These are phyloP conservation scores for Asterochloris erici DNA, from an alignment of 139 green algal species.

Conservation along the genomic window DNA sequence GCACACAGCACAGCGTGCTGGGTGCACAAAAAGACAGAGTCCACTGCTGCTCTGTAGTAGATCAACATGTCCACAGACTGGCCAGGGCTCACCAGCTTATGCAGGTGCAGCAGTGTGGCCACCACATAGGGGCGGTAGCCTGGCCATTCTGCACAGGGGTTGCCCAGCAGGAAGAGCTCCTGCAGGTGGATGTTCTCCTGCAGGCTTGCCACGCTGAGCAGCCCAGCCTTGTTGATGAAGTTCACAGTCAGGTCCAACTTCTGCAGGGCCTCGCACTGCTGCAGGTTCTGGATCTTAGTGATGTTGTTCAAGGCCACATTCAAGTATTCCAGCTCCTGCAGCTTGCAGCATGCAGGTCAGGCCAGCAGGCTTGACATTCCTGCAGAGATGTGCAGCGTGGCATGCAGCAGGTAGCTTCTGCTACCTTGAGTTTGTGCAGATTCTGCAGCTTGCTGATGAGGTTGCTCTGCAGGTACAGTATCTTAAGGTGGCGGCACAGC, in stretches of 20 bases:
- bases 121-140: conserved; percentile 79
- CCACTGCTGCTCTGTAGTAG: too few relatives aligned
- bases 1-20: too few relatives aligned
- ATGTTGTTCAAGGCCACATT: conserved; percentile 95
- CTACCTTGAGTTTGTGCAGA: conserved; percentile 84
- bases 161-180: conserved; percentile 83
- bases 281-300: conserved; percentile 79
- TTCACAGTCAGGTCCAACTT: conserved; percentile 93
- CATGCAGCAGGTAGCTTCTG: not conserved
- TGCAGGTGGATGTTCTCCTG: conserved; percentile 31
- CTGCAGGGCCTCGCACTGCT: conserved; percentile 82
- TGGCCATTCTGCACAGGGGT: conserved; percentile 81
- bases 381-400: not conserved
- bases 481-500: conserved; percentile 74
- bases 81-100: conserved; percentile 43
- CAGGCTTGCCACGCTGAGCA: conserved; percentile 56
- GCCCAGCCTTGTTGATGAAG: conserved; percentile 58
- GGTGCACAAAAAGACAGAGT: too few relatives aligned
- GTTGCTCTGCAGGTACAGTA: conserved; percentile 94
- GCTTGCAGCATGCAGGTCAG: not conserved
- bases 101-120: conserved; percentile 67
- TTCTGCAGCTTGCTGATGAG: conserved; percentile 84
- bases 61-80: not conserved
- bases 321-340: conserved; percentile 87
- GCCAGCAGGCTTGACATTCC: not conserved